Base-by-base conservation (phyloP, 805 yeast species). In the Lipomyces sp. region DNA sequence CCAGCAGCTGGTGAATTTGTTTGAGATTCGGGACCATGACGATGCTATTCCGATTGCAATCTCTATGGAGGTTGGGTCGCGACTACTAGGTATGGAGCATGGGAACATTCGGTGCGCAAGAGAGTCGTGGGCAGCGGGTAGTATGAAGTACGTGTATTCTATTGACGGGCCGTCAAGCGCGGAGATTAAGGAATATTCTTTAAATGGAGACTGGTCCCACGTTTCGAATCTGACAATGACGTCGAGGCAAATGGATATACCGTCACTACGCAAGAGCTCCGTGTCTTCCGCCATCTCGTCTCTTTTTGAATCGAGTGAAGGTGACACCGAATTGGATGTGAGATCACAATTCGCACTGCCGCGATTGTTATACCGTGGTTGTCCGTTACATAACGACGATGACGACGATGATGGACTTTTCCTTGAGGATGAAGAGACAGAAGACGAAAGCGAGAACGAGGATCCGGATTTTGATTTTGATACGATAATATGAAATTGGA, bases 41-140 rank as follows among this genome's bases (percentile, higher is more conserved):
- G 63, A 54, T n/a, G 29, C 45, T 2, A 34, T 60, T 4, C 63
- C 63, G 29, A 60, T 60, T 11, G 18, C 24, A 33, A 37, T 60
- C 6, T n/a, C 30, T 29, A 8, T 60, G 32, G 59, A 60, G 55
- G 58, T 37, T 30, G 63, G 63, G n/a, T 51, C 59, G 34, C 53
- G 37, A 15, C 32, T 60, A 13, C 7, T 53, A 24, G 30, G 29
- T 32, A 15, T 15, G n/a, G n/a, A 30, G 18, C 32, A 37, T 8
- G 35, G 37, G 10, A 29, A 13, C 4, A 4, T 50, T 15, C 29
- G 13, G n/a, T 34, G 15, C 18, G 30, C 57, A n/a, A 13, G 18
- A 24, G 45, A 51, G 50, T 35, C 18, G 34, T 8, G 18, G 24
- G 33, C 24, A 10, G 37, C 39, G 10, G 30, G 15, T n/a, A 10